Base-by-base conservation (phyloP, 2,329 filamentous ascomycete species). In the Aspergillus fumigatus region DNA sequence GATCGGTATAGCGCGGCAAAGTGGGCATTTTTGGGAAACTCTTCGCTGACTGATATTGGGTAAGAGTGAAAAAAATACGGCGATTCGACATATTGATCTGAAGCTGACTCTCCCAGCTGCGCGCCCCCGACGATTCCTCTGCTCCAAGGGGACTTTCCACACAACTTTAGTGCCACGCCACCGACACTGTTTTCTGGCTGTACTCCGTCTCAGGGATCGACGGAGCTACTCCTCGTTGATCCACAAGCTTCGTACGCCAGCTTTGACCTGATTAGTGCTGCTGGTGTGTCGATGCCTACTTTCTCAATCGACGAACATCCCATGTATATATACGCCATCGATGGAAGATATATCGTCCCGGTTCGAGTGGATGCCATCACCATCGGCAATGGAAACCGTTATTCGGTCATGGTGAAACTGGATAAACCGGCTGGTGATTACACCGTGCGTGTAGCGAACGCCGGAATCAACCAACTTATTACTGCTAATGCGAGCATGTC, bases 401-500 rank as follows among this genome's bases (percentile, higher is more conserved):
- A 72, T 50, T 74, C 74, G 0, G 66, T 74, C 32, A 54, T 77
- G 10, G 64, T 77, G n/a, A 67, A 72, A 61, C 69, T 83, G 7
- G 69, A 77, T 50, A 75, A 77, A 48, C 66, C 64, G 2, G 63
- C 75, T 1, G 80, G 79, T 0, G 71, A 79, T 55, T 86, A 82
- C 66, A 78, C 78, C 10, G 79, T 86, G 25, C 82, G 84, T 1
- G 70, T 82, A 26, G 77, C 79, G 14, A 77, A 80, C 17, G 68
- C 70, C 2, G 75, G 73, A 19, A 68, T 78, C 4, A 77, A 79
- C 11, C 85, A 87, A 65, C 76, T 85, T 51, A 71, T 87, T 27
- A 73, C 74, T 17, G 81, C 78, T 1, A 74, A 77, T 35, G 83
- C 81, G 0, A 69, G 77, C 3, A 68, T 87, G 38, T 71, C 74